Conservation (phyloP, 257 asterid species). For the Nicotiana attenuata region DNA sequence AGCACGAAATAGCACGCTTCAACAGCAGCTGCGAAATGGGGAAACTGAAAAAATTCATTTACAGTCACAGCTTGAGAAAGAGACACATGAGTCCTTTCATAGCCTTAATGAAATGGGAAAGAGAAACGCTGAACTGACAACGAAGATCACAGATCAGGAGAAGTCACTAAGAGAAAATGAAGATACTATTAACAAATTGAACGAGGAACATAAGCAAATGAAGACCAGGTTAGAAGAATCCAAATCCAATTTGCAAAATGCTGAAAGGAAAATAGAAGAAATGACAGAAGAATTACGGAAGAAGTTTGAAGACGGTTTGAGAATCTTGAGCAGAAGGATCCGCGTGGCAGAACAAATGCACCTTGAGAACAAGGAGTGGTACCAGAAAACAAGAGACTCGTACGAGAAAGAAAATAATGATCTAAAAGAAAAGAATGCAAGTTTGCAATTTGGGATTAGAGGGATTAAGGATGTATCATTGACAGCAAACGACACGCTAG, state of each 20-base stretch:
- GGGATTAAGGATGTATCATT: constrained; percentile 42
- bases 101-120: constrained; percentile 32
- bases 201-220: constrained; percentile 23
- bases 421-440: constrained; percentile 22
- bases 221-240: constrained; percentile 14
- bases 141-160: constrained; percentile 33
- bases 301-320: constrained; percentile 57
- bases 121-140: constrained; percentile 30
- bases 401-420: constrained; percentile 41
- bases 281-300: constrained; percentile 59
- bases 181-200: constrained; percentile 13
- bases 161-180: constrained; percentile 6
- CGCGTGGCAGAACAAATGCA: constrained; percentile 86
- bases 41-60: constrained; percentile 22
- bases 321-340: constrained; percentile 72
- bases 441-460: constrained; percentile 22
- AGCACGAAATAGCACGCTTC: constrained; percentile 9
- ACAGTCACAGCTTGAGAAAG: constrained; percentile 26
- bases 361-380: constrained; percentile 68
- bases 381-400: constrained; percentile 34
- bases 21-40: constrained; percentile 23
- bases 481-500: constrained; percentile 45
- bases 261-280: constrained; percentile 66
- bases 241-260: constrained; percentile 33
- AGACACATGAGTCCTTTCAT: constrained; percentile 18